A percentile compares a stretch with the other conserved stretches of the same genome.
phyloP scores from a whole-genome alignment of 768 basidiomycete genomes.

The Suillus americanus region DNA sequence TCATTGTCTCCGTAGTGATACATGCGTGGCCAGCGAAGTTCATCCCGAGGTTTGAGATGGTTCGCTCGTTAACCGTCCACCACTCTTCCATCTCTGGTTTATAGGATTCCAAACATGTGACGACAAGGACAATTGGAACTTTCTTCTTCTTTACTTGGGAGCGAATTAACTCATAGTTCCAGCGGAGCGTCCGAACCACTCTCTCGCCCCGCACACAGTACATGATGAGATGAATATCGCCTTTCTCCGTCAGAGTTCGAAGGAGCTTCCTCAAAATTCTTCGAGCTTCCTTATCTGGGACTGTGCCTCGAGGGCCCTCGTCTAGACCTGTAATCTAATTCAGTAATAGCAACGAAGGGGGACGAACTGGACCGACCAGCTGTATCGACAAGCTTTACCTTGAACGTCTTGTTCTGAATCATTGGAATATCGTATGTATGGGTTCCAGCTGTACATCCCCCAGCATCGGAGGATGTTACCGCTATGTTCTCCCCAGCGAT shows the following conservation, averaged over 20 bases:
- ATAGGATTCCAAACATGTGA: conserved; percentile 36
- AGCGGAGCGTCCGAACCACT: conserved; percentile 21
- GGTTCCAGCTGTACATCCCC: background rate
- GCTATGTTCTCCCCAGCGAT: conserved; percentile 14
- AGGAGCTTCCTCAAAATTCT: conserved; percentile 30
- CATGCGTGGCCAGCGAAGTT: conserved; percentile 39
- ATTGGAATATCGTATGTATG: background rate
- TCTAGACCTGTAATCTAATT: conserved; percentile 27
- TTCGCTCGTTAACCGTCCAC: conserved; percentile 36
- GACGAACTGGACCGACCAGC: conserved; percentile 6
- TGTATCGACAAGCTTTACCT: conserved; percentile 16
- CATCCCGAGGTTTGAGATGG: conserved; percentile 34
- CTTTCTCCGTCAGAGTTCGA: conserved; percentile 22
- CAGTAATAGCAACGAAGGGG: background rate
- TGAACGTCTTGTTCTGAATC: background rate
- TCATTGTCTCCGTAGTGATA: conserved; percentile 28
- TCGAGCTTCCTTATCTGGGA: conserved; percentile 26
- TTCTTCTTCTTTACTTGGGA: conserved; percentile 29
- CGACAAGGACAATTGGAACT: conserved; percentile 32
- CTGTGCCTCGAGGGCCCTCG: conserved; percentile 28
- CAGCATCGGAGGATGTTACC: background rate
- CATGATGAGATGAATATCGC: conserved; percentile 29
- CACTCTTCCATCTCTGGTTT: conserved; percentile 33
- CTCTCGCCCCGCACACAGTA: conserved; percentile 34
- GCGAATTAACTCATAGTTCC: conserved; percentile 31